Percentiles rank a stretch among this genome's conserved stretches.
phyloP scores from a whole-genome alignment of 2,329 filamentous ascomycete genomes.

The Xylariaceae sp. region DNA sequence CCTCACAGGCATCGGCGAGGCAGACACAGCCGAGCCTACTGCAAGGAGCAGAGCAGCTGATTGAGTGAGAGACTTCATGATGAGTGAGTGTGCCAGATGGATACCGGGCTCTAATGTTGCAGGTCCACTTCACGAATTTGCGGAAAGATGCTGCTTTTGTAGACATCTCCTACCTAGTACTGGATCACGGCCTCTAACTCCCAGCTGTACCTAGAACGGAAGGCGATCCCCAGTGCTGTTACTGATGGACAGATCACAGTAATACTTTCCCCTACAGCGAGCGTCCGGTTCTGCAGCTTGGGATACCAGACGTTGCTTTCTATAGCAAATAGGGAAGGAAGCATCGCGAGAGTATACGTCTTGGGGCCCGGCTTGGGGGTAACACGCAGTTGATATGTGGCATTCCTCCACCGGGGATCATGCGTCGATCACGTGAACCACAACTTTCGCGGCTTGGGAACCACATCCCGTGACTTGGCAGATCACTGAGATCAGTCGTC shows the following conservation, averaged over 20 bases:
- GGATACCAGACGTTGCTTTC: too few relatives aligned
- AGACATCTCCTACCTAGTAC: too few relatives aligned
- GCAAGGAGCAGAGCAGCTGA: background rate
- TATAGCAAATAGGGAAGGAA: too few relatives aligned
- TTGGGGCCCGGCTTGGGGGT: too few relatives aligned
- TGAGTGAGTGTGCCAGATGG: background rate
- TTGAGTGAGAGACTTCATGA: background rate
- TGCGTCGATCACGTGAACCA: too few relatives aligned
- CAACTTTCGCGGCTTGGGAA: too few relatives aligned
- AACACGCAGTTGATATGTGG: too few relatives aligned
- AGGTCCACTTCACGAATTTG: background rate
- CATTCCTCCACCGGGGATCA: too few relatives aligned
- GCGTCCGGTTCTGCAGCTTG: too few relatives aligned
- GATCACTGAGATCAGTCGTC: background rate
- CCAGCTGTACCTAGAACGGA: background rate
- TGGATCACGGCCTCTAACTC: too few relatives aligned
- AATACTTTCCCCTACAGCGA: background rate
- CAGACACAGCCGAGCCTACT: background rate
- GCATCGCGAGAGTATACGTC: too few relatives aligned
- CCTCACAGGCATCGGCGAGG: background rate
- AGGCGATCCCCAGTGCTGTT: background rate
- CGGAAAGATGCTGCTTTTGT: background rate
- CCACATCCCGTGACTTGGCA: background rate
- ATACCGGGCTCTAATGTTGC: background rate
- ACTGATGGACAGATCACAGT: background rate